These are phyloP conservation scores for Cydonia oblonga DNA, from an alignment of 331 rosid genomes.

Conservation along the genomic window DNA sequence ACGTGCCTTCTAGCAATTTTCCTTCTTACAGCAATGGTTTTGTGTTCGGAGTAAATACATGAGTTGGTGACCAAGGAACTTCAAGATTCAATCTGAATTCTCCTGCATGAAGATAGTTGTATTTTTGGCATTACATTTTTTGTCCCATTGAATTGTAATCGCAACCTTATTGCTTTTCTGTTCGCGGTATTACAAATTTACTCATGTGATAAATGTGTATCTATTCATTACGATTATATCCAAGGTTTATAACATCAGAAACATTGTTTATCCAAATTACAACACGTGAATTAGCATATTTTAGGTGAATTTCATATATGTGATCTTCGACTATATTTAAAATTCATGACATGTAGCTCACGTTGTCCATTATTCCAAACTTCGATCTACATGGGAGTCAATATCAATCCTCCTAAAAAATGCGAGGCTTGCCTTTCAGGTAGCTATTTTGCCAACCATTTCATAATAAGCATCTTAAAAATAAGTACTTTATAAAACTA, in stretches of 20 bases:
- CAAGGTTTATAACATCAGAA: too few relatives aligned
- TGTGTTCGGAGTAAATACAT: constrained; percentile 47
- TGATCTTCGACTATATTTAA: too few relatives aligned
- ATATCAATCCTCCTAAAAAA: neutral
- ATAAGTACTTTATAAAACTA: neutral
- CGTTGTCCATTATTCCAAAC: too few relatives aligned
- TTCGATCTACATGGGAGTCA: neutral
- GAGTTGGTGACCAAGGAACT: constrained; percentile 9
- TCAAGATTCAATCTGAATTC: constrained; percentile 4
- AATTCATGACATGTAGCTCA: too few relatives aligned
- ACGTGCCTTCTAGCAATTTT: constrained; percentile 34
- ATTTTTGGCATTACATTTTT: neutral
- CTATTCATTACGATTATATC: neutral
- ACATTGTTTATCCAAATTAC: neutral
- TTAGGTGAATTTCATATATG: too few relatives aligned
- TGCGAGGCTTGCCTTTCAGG: neutral
- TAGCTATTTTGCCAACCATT: too few relatives aligned
- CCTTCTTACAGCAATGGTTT: constrained; percentile 57
- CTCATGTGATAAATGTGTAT: too few relatives aligned
- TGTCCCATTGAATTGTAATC: neutral
- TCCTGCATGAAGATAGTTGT: neutral
- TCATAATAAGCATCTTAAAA: neutral
- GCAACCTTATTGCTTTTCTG: neutral
- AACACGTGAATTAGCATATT: neutral
- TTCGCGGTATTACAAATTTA: too few relatives aligned